phyloP scores from a whole-genome alignment of 805 yeast genomes.

The Candida boleticola region DNA sequence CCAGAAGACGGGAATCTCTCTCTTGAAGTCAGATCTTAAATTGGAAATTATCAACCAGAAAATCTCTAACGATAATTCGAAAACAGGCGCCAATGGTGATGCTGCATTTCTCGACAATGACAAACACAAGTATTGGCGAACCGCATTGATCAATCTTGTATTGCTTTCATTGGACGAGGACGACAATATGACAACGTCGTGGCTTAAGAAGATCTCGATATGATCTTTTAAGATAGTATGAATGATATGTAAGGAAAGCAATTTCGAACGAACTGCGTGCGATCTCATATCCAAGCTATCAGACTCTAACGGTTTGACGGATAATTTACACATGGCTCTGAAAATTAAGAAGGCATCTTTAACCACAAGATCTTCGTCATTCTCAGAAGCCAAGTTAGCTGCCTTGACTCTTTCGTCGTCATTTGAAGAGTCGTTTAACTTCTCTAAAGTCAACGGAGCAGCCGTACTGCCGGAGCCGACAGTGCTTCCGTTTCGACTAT shows the following conservation, averaged over 20 bases:
- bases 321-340: conserved; percentile 91
- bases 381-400: conserved; percentile 41
- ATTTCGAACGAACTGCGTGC: conserved; percentile 87
- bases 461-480: background rate
- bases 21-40: conserved; percentile 82
- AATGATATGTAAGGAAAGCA: conserved; percentile 82
- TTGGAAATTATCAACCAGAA: conserved; percentile 87
- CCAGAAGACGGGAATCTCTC: conserved; percentile 91
- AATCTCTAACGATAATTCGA: conserved; percentile 87
- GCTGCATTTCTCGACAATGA: conserved; percentile 90
- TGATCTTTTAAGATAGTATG: conserved; percentile 85
- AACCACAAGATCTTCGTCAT: conserved; percentile 65
- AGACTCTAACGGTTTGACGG: conserved; percentile 79
- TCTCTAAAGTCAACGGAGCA: conserved; percentile 45
- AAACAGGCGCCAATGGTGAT: conserved; percentile 85
- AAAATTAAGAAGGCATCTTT: conserved; percentile 92
- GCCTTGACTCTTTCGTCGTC: conserved; percentile 55
- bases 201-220: conserved; percentile 72
- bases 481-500: background rate
- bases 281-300: conserved; percentile 81
- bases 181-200: conserved; percentile 50
- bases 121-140: conserved; percentile 79
- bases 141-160: conserved; percentile 69
- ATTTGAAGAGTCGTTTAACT: conserved; percentile 44
- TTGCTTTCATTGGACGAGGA: conserved; percentile 50